Conservation (phyloP, 176 grass and related monocot genomes). For the Phyllostachys edulis region DNA sequence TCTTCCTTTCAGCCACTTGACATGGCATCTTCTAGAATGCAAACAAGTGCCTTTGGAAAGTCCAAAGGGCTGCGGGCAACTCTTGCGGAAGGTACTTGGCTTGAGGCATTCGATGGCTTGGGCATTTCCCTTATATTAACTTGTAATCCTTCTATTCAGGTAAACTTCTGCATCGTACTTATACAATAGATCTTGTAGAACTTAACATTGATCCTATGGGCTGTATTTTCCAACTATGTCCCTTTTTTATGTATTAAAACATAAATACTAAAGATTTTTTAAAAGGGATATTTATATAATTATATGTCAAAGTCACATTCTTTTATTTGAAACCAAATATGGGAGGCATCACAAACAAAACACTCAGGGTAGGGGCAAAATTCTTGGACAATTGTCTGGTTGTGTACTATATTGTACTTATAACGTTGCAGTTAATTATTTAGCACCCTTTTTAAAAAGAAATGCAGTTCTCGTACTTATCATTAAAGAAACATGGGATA, state of each 20-base stretch:
- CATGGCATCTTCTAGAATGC: slow-evolving; percentile 94
- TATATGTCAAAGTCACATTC: background rate
- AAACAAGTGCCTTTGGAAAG: slow-evolving; percentile 97
- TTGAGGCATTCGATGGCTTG: slow-evolving; percentile 86
- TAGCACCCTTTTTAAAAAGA: background rate
- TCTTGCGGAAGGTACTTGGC: slow-evolving; percentile 75
- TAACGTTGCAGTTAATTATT: slow-evolving; percentile 5
- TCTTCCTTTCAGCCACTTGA: slow-evolving; percentile 69
- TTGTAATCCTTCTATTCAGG: slow-evolving; percentile 98
- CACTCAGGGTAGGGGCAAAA: background rate
- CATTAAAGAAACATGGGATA: background rate
- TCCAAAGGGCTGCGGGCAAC: slow-evolving; percentile 81
- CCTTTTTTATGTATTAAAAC: background rate
- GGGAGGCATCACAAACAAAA: background rate
- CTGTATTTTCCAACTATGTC: background rate
- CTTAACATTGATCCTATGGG: slow-evolving; percentile 1
- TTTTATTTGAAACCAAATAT: background rate
- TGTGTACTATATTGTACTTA: background rate
- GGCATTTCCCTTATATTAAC: slow-evolving; percentile 94
- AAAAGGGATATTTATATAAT: background rate
- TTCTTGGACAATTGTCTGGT: background rate
- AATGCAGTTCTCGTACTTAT: background rate
- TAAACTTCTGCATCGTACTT: slow-evolving; percentile 28
- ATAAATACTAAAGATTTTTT: background rate
- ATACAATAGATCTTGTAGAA: background rate